A percentile compares a stretch with the other conserved stretches of the same genome.
Conservation (phyloP, 73 alveolate genomes). For the Paramecium biaurelia region DNA sequence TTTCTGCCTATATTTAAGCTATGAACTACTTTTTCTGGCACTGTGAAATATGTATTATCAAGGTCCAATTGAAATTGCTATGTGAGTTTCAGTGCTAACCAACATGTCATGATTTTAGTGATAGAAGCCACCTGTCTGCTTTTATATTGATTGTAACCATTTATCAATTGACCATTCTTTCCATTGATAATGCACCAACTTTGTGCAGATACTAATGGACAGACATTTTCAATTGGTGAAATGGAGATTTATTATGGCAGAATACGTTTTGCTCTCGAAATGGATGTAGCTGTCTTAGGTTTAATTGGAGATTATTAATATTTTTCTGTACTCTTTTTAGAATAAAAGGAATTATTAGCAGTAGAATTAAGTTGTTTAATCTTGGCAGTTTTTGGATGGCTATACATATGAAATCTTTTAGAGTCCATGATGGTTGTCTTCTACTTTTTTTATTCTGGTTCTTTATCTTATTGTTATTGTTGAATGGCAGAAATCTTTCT, state of each 20-base stretch:
- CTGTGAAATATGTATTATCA: neutral
- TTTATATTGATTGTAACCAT: slow-evolving; percentile 2
- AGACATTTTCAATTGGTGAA: neutral
- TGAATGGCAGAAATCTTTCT: neutral
- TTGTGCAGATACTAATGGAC: slow-evolving; percentile 12
- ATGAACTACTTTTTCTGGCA: slow-evolving; percentile 31
- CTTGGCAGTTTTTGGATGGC: neutral
- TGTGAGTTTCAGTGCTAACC: neutral
- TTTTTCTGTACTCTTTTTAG: neutral
- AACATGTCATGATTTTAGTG: slow-evolving; percentile 45
- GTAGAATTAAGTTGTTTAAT: neutral
- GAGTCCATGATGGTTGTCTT: neutral
- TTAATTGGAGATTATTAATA: neutral
- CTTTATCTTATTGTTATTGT: neutral
- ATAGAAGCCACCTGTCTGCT: slow-evolving; percentile 27
- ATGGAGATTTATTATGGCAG: neutral
- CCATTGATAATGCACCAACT: slow-evolving; percentile 54
- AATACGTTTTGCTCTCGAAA: neutral
- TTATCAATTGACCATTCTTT: slow-evolving; percentile 33
- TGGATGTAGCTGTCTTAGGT: neutral
- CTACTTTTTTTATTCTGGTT: neutral
- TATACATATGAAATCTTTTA: neutral
- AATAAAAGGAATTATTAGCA: neutral
- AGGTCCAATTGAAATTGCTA: neutral
- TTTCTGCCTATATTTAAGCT: slow-evolving; percentile 62